Evolutionary conservation across 345 rosid species (phyloP).

Genomic region (Eucalyptus victrix): DNA sequence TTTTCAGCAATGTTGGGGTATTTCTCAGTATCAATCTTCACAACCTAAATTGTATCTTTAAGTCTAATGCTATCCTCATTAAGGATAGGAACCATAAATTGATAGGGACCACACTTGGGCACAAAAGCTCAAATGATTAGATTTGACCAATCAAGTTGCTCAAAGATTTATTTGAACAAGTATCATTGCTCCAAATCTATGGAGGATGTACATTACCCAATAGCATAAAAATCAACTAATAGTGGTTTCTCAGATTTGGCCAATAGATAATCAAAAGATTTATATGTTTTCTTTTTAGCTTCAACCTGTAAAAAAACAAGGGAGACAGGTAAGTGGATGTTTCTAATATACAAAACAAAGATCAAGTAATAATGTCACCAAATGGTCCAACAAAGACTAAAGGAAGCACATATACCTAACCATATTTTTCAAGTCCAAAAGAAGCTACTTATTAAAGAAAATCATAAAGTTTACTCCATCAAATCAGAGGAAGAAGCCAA

Average conservation of each 20-base stretch:
- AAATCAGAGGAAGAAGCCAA: neutral
- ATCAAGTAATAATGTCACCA: neutral
- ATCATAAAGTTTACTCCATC: neutral
- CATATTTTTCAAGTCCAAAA: neutral
- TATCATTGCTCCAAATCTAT: neutral
- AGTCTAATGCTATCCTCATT: conserved; percentile 49
- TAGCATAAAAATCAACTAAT: conserved; percentile 77
- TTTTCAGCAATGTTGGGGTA: conserved; percentile 62
- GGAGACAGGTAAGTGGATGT: neutral
- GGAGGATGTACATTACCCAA: conserved; percentile 31
- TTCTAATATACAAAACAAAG: neutral
- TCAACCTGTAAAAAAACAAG: conserved; percentile 1
- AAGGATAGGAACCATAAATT: conserved; percentile 77
- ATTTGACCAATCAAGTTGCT: neutral
- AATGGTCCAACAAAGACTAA: neutral
- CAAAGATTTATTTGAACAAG: neutral
- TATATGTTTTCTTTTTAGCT: conserved; percentile 69
- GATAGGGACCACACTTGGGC: conserved; percentile 89
- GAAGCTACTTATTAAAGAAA: neutral
- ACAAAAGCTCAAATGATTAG: neutral
- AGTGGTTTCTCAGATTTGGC: conserved; percentile 60
- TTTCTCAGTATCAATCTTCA: conserved; percentile 85
- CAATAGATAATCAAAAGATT: conserved; percentile 62
- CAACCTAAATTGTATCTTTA: conserved; percentile 57
- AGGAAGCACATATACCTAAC: neutral